Base-by-base conservation (phyloP, 768 basidiomycete species). In the Podaxis sp. region DNA sequence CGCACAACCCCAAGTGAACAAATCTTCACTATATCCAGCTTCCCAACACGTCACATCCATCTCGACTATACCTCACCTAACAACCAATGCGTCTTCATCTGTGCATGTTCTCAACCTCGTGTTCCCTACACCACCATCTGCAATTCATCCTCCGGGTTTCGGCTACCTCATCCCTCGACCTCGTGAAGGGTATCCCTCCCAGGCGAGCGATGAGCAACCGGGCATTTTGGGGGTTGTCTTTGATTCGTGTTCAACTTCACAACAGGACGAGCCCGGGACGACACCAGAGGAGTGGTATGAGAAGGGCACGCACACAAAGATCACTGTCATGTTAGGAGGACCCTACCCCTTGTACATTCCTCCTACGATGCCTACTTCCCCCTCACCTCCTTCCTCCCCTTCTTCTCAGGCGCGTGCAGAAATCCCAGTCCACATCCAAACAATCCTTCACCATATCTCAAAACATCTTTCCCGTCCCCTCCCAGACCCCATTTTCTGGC, bases 121-220 rank as follows among this genome's bases (percentile, higher is more conserved):
- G 65, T 98, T 96, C 77, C 77, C 86, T 49, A 70, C 72, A 33
- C 71, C 82, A 33, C 72, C 77, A 24, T 69, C 75, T 60, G 62
- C 71, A 24, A 80, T 96, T 54, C 90, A 94, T 67, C 94, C 94
- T 0, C 80, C 81, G 2, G 96, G 96, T 3, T 99, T 98, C 71
- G 96, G 96, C 8, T 98, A 95, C 77, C 88, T 99, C 69, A 82
- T 97, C 57, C 94, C 96, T 0, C 90, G 95, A 15, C 86, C 90
- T 0, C 75, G 74, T 36, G 72, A 72, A 4, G 88, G 80, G 22
- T 90, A 91, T 66, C 68, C 73, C n/a, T 59, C 64, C 12, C 56
- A 66, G 17, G 52, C 62, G 22, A 43, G 59, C 15, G 15, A 61
- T 25, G 63, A 57, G 2, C 53, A 64, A 3, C 72, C 80, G 11